phyloP scores from a whole-genome alignment of 805 yeast species.

The Debaryomyces maramus region DNA sequence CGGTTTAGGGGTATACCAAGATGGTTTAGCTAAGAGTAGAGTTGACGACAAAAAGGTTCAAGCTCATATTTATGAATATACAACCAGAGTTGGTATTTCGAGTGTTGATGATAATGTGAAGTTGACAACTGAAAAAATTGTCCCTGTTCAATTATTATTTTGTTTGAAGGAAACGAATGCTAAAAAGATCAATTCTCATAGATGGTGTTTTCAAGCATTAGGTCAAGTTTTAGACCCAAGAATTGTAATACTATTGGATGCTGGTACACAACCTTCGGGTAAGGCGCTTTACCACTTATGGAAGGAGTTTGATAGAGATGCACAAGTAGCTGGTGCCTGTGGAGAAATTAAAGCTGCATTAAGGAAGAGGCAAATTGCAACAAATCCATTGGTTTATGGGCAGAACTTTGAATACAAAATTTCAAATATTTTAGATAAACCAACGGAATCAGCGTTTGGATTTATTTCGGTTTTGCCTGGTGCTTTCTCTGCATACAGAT shows the following conservation, averaged over 20 bases:
- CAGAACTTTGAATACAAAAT: conserved; percentile 69
- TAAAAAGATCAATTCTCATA: conserved; percentile 64
- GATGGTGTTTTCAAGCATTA: conserved; percentile 70
- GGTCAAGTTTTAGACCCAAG: conserved; percentile 59
- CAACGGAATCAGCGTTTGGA: conserved; percentile 64
- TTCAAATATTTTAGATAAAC: conserved; percentile 66
- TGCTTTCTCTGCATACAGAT: conserved; percentile 67
- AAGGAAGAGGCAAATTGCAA: conserved; percentile 44
- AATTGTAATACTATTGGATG: conserved; percentile 57
- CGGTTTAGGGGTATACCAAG: conserved; percentile 65
- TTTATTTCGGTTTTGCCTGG: conserved; percentile 68
- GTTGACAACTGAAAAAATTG: conserved; percentile 52
- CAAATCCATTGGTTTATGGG: conserved; percentile 63
- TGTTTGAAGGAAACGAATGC: conserved; percentile 63
- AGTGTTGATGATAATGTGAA: conserved; percentile 53
- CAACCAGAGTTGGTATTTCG: conserved; percentile 55
- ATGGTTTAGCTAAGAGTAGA: conserved; percentile 59
- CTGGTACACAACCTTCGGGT: conserved; percentile 63
- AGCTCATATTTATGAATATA: conserved; percentile 66
- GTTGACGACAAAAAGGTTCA: conserved; percentile 61
- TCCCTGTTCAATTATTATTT: conserved; percentile 62
- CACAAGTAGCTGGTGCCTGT: conserved; percentile 67
- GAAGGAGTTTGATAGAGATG: conserved; percentile 61
- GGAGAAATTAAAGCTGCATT: conserved; percentile 68
- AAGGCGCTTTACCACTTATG: conserved; percentile 58